These are phyloP conservation scores for Emydomyces testavorans DNA, from an alignment of 2,329 filamentous ascomycete species.

Conservation along the genomic window DNA sequence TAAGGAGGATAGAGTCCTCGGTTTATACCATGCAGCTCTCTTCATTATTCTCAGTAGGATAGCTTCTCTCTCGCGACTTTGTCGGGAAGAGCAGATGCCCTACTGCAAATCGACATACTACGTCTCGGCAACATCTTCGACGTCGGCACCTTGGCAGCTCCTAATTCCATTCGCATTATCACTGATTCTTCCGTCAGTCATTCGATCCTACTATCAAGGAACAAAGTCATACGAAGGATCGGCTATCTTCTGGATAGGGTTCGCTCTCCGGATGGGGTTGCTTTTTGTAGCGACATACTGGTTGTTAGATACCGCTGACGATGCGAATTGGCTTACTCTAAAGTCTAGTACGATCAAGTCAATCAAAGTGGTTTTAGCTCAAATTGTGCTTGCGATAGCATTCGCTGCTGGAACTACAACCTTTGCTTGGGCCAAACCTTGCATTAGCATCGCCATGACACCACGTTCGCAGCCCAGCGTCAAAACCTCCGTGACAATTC, in stretches of 20 bases:
- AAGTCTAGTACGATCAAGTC: slow-evolving; percentile 56
- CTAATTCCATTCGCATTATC: slow-evolving; percentile 65
- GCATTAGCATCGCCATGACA: slow-evolving; percentile 58
- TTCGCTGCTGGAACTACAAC: slow-evolving; percentile 74
- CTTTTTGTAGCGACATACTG: slow-evolving; percentile 71
- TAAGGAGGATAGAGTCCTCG: slow-evolving; percentile 58
- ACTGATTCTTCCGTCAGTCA: slow-evolving; percentile 61
- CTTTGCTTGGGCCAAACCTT: slow-evolving; percentile 75
- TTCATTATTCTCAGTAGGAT: slow-evolving; percentile 70
- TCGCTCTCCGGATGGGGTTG: slow-evolving; percentile 64
- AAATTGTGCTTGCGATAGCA: slow-evolving; percentile 65
- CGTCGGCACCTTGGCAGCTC: slow-evolving; percentile 83
- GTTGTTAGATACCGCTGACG: slow-evolving; percentile 75
- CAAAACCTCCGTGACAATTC: slow-evolving; percentile 54
- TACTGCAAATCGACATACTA: slow-evolving; percentile 95
- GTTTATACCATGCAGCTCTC: slow-evolving; percentile 70
- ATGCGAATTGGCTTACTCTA: slow-evolving; percentile 65
- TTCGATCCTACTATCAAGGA: slow-evolving; percentile 68
- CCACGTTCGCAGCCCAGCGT: slow-evolving; percentile 25
- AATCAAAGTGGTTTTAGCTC: slow-evolving; percentile 64
- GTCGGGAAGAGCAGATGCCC: slow-evolving; percentile 96
- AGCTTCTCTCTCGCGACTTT: slow-evolving; percentile 80
- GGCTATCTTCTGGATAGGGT: slow-evolving; percentile 71
- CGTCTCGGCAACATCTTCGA: slow-evolving; percentile 79
- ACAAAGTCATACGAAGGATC: slow-evolving; percentile 81